A percentile compares a stretch with the other conserved stretches of the same genome.
Conservation (phyloP, 805 yeast genomes). For the Candida qinlingensis region DNA sequence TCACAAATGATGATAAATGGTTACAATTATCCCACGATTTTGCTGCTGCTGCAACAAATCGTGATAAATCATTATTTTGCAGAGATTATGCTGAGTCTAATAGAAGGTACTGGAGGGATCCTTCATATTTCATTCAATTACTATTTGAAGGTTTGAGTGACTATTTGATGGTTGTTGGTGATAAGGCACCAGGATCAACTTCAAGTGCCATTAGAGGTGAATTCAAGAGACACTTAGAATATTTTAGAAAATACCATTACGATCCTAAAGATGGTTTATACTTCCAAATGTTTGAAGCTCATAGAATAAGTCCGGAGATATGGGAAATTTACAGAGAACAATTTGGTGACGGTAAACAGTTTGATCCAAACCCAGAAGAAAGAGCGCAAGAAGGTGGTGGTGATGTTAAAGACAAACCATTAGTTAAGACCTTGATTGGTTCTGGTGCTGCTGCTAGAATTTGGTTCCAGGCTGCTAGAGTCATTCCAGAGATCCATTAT, state of each 20-base stretch:
- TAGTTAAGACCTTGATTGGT: constrained; percentile 53
- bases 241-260: constrained; percentile 50
- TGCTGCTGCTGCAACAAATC: constrained; percentile 55
- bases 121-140: constrained; percentile 57
- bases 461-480: constrained; percentile 62
- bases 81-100: constrained; percentile 46
- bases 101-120: constrained; percentile 59
- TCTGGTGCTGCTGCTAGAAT: constrained; percentile 64
- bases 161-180: constrained; percentile 45
- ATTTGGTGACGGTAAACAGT: constrained; percentile 51
- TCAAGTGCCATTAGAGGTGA: constrained; percentile 31
- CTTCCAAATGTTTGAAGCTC: constrained; percentile 54
- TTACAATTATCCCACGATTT: constrained; percentile 24
- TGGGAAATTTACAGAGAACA: constrained; percentile 45
- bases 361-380: constrained; percentile 47
- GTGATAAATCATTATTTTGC: constrained; percentile 53
- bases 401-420: constrained; percentile 28
- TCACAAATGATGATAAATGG: constrained; percentile 50
- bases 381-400: constrained; percentile 38
- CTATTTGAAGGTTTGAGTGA: constrained; percentile 66
- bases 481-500: constrained; percentile 32
- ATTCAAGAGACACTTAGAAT: constrained; percentile 47
- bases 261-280: constrained; percentile 58
- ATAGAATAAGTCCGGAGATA: constrained; percentile 43
- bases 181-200: constrained; percentile 32